Conservation (phyloP, 768 basidiomycete species). For the Sutorius australiensis region DNA sequence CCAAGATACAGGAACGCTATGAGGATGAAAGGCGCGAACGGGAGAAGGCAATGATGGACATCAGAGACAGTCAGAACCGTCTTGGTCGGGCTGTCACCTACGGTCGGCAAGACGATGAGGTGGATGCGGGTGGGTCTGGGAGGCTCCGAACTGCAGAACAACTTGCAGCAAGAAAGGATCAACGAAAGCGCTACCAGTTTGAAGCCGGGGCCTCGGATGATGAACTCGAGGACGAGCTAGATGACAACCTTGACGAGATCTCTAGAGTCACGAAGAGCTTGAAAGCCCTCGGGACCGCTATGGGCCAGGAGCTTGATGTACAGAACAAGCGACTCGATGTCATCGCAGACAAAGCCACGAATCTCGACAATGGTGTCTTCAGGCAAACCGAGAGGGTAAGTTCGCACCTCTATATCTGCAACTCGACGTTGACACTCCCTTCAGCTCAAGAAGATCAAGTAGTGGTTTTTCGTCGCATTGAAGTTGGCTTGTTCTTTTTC, state of each 20-base stretch:
- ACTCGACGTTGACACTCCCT: constrained; percentile 6
- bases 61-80: constrained; percentile 83
- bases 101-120: constrained; percentile 49
- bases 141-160: constrained; percentile 50
- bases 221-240: constrained; percentile 91
- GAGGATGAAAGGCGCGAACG: constrained; percentile 82
- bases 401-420: constrained; percentile 22
- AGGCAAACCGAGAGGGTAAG: constrained; percentile 77
- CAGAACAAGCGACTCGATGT: constrained; percentile 80
- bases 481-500: not conserved
- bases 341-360: constrained; percentile 75
- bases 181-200: constrained; percentile 84
- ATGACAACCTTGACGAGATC: constrained; percentile 88
- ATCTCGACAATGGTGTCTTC: constrained; percentile 70
- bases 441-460: constrained; percentile 64
- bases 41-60: constrained; percentile 81
- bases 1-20: constrained; percentile 79
- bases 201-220: constrained; percentile 89
- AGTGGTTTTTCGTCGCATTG: not conserved
- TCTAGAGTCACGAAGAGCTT: constrained; percentile 70
- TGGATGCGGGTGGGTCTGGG: constrained; percentile 36
- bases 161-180: constrained; percentile 55
- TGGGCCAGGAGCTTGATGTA: constrained; percentile 83
- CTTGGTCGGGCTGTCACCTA: constrained; percentile 71
- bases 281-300: constrained; percentile 73